phyloP scores from a whole-genome alignment of 164 flowering plant species.

The Sextonia rubra region DNA sequence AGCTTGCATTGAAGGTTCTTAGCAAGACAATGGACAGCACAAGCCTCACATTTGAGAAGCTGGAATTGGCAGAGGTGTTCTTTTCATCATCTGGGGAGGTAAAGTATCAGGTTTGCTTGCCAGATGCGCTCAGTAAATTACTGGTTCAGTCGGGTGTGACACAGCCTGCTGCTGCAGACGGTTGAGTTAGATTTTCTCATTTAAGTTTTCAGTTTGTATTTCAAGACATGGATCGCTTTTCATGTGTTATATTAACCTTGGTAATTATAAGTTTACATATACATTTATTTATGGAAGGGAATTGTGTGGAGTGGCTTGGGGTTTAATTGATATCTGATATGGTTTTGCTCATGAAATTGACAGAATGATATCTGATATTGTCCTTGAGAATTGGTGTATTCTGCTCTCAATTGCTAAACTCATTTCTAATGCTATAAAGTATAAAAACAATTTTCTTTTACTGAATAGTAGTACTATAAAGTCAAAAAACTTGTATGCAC shows the following conservation, averaged over 20 bases:
- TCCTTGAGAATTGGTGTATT: too few relatives aligned
- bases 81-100: constrained; percentile 16
- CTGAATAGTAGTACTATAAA: too few relatives aligned
- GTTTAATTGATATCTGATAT: not conserved
- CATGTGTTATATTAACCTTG: not conserved
- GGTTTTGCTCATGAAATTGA: not conserved
- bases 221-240: not conserved
- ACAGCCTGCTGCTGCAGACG: constrained; percentile 13
- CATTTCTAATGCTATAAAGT: too few relatives aligned
- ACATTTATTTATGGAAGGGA: not conserved
- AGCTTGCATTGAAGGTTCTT: constrained; percentile 21
- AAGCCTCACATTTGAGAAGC: constrained; percentile 19
- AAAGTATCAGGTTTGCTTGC: constrained; percentile 20
- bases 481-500: too few relatives aligned
- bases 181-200: not conserved
- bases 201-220: not conserved
- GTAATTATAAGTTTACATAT: not conserved
- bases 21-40: constrained; percentile 24
- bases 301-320: not conserved
- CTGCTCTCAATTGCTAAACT: too few relatives aligned
- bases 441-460: too few relatives aligned
- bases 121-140: constrained; percentile 11
- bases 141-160: constrained; percentile 20
- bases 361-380: not conserved
- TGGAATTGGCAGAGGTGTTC: constrained; percentile 17